These are phyloP conservation scores for Kwoniella shivajii DNA, from an alignment of 1,284 basidiomycete species.

Conservation along the genomic window DNA sequence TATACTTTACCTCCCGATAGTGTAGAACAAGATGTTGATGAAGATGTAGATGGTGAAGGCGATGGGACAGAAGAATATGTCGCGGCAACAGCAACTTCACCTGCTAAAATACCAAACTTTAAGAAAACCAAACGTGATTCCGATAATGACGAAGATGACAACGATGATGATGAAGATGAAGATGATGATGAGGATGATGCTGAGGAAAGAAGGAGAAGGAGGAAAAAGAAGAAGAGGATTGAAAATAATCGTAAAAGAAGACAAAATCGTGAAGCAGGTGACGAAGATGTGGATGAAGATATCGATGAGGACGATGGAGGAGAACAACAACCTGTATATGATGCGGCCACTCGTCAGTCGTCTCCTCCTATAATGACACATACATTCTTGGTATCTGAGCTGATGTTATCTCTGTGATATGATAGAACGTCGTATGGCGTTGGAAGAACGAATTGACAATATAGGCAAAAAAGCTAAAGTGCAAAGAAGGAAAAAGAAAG, in stretches of 20 bases:
- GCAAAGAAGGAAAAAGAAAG: constrained; percentile 67
- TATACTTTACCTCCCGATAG: neutral
- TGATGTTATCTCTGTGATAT: neutral
- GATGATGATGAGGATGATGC: constrained; percentile 60
- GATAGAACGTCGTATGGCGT: constrained; percentile 29
- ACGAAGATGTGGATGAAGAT: constrained; percentile 9
- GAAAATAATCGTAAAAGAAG: constrained; percentile 59
- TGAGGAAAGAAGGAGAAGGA: constrained; percentile 58
- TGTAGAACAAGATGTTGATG: constrained; percentile 12
- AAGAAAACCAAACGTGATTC: constrained; percentile 55
- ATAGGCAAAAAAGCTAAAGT: constrained; percentile 79
- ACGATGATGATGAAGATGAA: constrained; percentile 57
- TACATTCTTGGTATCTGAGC: neutral
- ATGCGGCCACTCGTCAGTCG: constrained; percentile 32
- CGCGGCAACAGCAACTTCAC: constrained; percentile 58
- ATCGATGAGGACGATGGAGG: constrained; percentile 27
- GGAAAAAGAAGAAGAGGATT: constrained; percentile 61
- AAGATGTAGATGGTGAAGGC: constrained; percentile 38
- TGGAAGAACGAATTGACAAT: constrained; percentile 64
- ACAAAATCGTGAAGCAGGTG: constrained; percentile 31
- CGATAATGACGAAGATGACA: constrained; percentile 56
- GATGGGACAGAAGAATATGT: constrained; percentile 67
- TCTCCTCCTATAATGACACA: neutral
- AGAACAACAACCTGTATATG: constrained; percentile 49
- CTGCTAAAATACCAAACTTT: constrained; percentile 50